These are phyloP conservation scores for Syncephalastrum contaminatum DNA, from an alignment of 371 early-diverging fungal species.

Conservation along the genomic window DNA sequence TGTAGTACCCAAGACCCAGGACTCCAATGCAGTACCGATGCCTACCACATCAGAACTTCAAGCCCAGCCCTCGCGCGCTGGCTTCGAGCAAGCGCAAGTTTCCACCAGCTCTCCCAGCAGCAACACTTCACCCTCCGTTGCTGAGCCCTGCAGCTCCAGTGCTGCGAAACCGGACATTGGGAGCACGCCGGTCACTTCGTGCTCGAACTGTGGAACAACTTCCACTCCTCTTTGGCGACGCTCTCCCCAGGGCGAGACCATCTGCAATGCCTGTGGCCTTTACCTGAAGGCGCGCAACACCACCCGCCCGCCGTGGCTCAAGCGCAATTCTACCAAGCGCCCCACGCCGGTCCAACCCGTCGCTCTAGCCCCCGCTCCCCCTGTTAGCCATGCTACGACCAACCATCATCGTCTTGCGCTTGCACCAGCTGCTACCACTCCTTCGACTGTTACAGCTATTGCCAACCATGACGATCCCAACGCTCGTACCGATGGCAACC, in stretches of 20 bases:
- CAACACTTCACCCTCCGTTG: constrained; percentile 21
- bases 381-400: constrained; percentile 2
- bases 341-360: constrained; percentile 24
- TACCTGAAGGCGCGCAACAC: constrained; percentile 82
- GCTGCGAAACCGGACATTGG: constrained; percentile 56
- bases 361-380: constrained; percentile 35
- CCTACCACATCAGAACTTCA: constrained; percentile 16
- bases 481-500: constrained; percentile 6
- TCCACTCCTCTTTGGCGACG: constrained; percentile 93
- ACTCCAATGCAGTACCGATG: constrained; percentile 22
- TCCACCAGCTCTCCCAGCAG: constrained; percentile 42
- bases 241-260: constrained; percentile 74
- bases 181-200: constrained; percentile 56
- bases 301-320: constrained; percentile 79
- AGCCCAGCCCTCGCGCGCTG: constrained; percentile 35
- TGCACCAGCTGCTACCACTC: constrained; percentile 7
- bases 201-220: constrained; percentile 89
- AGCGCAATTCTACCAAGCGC: constrained; percentile 51
- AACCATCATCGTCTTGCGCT: not conserved
- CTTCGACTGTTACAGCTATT: constrained; percentile 3
- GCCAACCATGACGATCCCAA: constrained; percentile 4
- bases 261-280: constrained; percentile 94
- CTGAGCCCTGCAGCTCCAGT: constrained; percentile 60
- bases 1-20: constrained; percentile 16
- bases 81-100: constrained; percentile 43